Conservation (phyloP, 345 rosid species). For the Hypericum perforatum region DNA sequence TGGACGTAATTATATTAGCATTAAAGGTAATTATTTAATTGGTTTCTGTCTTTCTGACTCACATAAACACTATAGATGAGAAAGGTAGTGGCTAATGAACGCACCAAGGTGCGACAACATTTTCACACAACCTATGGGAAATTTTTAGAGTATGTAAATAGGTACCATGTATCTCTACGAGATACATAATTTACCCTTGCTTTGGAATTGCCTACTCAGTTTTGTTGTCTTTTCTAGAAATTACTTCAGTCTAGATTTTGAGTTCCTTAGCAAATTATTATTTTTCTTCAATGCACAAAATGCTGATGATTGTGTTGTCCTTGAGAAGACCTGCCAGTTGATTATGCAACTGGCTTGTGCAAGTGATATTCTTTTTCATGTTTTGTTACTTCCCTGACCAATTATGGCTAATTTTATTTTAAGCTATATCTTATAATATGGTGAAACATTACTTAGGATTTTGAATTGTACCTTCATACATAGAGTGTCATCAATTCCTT, state of each 20-base stretch:
- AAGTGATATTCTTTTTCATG: no score
- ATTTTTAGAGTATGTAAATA: slow-evolving; percentile 56
- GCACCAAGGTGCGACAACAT: slow-evolving; percentile 47
- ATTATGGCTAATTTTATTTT: not conserved
- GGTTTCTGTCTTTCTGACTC: no score
- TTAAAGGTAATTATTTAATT: no score
- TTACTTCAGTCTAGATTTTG: slow-evolving; percentile 80
- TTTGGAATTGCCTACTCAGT: not conserved
- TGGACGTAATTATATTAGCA: no score
- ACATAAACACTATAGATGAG: slow-evolving; percentile 97
- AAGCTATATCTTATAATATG: not conserved
- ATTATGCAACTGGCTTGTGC: slow-evolving; percentile 41
- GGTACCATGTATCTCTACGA: slow-evolving; percentile 27
- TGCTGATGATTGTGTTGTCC: slow-evolving; percentile 41
- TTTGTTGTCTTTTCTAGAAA: slow-evolving; percentile 37
- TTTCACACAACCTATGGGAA: slow-evolving; percentile 55
- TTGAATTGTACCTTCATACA: no score
- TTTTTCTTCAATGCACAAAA: slow-evolving; percentile 64
- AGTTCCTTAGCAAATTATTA: slow-evolving; percentile 61
- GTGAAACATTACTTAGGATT: no score
- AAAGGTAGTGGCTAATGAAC: slow-evolving; percentile 57
- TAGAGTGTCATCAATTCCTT: no score
- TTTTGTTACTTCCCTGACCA: no score
- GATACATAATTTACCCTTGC: not conserved
- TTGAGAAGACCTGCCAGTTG: slow-evolving; percentile 57